Evolutionary conservation across 2,329 filamentous ascomycete species (phyloP).

Genomic region (Corniculantispora saksenae): DNA sequence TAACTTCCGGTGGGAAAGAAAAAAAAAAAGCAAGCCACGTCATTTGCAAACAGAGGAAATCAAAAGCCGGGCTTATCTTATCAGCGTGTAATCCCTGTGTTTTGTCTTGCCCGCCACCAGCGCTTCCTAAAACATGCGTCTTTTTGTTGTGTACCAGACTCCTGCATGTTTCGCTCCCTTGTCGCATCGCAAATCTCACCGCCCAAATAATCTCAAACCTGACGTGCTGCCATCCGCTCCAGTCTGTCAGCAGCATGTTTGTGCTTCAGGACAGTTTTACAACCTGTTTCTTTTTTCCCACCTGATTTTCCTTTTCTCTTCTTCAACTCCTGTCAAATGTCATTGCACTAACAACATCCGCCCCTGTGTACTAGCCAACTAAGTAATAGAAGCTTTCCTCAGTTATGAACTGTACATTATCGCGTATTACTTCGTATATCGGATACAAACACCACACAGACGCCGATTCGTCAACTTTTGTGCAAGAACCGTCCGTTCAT

Average conservation of each 20-base stretch:
- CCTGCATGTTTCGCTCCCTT: constrained; percentile 8
- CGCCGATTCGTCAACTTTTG: neutral
- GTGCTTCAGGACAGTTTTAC: neutral
- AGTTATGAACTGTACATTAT: neutral
- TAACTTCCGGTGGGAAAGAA: neutral
- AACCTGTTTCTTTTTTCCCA: neutral
- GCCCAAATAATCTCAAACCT: neutral
- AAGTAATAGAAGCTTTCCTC: too few species aligned
- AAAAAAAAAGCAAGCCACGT: neutral
- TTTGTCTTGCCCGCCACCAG: neutral
- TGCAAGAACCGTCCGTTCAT: constrained; percentile 4
- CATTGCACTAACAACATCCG: too few species aligned
- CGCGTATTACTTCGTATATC: neutral
- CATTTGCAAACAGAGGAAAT: too few species aligned
- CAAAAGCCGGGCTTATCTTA: neutral
- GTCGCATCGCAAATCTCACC: constrained; percentile 2
- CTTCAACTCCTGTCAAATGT: too few species aligned
- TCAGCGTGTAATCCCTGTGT: neutral
- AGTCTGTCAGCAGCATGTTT: neutral
- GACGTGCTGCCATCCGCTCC: too few species aligned
- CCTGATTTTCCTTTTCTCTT: neutral
- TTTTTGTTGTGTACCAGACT: neutral
- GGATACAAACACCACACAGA: neutral
- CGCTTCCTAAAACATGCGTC: neutral
- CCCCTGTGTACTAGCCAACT: too few species aligned